Percentiles rank a stretch among this genome's conserved stretches.
Evolutionary conservation across 257 asterid genomes (phyloP).

Genomic region (Eucommia ulmoides): DNA sequence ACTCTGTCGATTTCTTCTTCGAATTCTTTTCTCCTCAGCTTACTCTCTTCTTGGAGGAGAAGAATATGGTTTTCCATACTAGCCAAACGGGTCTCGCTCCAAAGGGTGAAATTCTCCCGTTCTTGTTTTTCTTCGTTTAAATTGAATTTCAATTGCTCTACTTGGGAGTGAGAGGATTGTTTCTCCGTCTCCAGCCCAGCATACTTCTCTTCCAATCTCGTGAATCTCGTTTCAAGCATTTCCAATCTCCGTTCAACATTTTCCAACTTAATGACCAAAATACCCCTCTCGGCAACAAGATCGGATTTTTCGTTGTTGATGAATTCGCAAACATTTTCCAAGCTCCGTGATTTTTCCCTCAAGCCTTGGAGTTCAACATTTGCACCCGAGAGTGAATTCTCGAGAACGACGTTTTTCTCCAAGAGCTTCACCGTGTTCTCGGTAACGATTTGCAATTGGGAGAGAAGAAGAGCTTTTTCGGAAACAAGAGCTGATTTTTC

Average conservation of each 20-base stretch:
- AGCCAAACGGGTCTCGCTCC: slow-evolving; percentile 44
- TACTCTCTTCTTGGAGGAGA: slow-evolving; percentile 62
- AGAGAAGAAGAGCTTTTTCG: slow-evolving; percentile 66
- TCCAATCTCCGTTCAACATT: slow-evolving; percentile 46
- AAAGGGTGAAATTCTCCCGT: slow-evolving; percentile 28
- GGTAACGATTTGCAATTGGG: slow-evolving; percentile 62
- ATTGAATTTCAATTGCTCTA: slow-evolving; percentile 43
- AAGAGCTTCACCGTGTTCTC: slow-evolving; percentile 64
- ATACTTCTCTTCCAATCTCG: slow-evolving; percentile 59
- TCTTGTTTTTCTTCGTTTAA: slow-evolving; percentile 64
- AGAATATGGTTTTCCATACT: slow-evolving; percentile 60
- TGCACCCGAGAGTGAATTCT: slow-evolving; percentile 55
- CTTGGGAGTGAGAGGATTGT: slow-evolving; percentile 44
- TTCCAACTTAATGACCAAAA: slow-evolving; percentile 43
- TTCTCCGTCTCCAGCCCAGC: slow-evolving; percentile 67
- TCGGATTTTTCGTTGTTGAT: slow-evolving; percentile 59
- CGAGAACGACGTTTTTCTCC: slow-evolving; percentile 72
- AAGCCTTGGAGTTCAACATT: slow-evolving; percentile 77
- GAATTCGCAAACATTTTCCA: slow-evolving; percentile 64
- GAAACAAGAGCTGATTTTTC: slow-evolving; percentile 58
- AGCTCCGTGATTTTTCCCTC: slow-evolving; percentile 83
- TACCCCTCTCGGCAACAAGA: slow-evolving; percentile 53
- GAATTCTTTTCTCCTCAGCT: slow-evolving; percentile 51
- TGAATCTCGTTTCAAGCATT: slow-evolving; percentile 46
- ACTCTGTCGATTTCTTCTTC: slow-evolving; percentile 79